These are phyloP conservation scores for Leccinum aurantiacum DNA, from an alignment of 768 basidiomycete species.

Conservation along the genomic window DNA sequence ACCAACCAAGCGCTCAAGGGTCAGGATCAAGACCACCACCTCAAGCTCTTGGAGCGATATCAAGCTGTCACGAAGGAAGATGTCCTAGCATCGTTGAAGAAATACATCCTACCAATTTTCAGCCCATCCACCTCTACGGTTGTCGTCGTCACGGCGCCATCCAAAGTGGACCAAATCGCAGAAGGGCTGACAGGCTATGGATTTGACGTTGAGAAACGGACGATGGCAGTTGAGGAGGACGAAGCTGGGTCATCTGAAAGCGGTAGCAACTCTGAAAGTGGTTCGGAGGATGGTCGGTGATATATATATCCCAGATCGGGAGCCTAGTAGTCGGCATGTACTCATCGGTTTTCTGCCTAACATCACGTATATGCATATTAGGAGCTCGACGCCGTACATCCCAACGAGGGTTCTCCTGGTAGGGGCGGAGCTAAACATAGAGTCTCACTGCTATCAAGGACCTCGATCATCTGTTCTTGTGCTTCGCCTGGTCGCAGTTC, in stretches of 20 bases:
- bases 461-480: slow-evolving; percentile 59
- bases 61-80: slow-evolving; percentile 80
- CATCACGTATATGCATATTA: background rate
- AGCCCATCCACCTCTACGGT: slow-evolving; percentile 71
- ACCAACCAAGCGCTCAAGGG: slow-evolving; percentile 89
- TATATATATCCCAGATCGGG: background rate
- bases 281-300: slow-evolving; percentile 22
- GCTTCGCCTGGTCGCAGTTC: slow-evolving; percentile 82
- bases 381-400: background rate
- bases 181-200: slow-evolving; percentile 64
- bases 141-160: slow-evolving; percentile 80
- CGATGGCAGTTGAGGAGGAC: slow-evolving; percentile 62
- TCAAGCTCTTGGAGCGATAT: slow-evolving; percentile 74
- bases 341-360: background rate
- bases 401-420: background rate
- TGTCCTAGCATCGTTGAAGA: slow-evolving; percentile 64
- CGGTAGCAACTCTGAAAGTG: slow-evolving; percentile 34
- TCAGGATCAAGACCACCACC: slow-evolving; percentile 69
- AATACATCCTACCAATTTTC: slow-evolving; percentile 85
- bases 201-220: slow-evolving; percentile 74
- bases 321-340: background rate
- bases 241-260: slow-evolving; percentile 38
- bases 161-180: slow-evolving; percentile 71
- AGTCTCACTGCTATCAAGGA: slow-evolving; percentile 38
- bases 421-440: background rate